These are phyloP conservation scores for Calocera viscosa DNA, from an alignment of 768 basidiomycete genomes.

Conservation along the genomic window DNA sequence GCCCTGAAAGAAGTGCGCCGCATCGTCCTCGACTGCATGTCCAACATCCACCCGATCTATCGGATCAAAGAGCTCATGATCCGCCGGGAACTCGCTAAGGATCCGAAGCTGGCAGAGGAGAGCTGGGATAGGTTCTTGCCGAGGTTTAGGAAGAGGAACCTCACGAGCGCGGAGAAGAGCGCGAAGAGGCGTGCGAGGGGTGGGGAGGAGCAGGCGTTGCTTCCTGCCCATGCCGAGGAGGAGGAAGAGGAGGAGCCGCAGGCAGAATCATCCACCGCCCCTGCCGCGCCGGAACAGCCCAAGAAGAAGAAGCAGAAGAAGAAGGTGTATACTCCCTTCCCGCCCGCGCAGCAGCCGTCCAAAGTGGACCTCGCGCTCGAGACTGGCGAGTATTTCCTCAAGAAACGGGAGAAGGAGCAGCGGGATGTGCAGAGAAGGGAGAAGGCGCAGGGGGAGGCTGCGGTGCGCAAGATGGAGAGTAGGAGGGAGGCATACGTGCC, in stretches of 20 bases:
- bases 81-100: conserved; percentile 91
- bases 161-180: conserved; percentile 90
- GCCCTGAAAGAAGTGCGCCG: conserved; percentile 89
- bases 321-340: conserved; percentile 98
- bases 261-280: neutral
- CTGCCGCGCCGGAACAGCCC: neutral
- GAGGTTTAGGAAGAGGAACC: conserved; percentile 83
- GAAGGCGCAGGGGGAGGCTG: conserved; percentile 77
- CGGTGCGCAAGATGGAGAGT: conserved; percentile 57
- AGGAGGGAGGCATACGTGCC: conserved; percentile 82
- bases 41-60: conserved; percentile 97
- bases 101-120: conserved; percentile 86
- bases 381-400: conserved; percentile 97
- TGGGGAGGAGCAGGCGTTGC: conserved; percentile 22
- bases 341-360: conserved; percentile 82
- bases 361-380: conserved; percentile 94
- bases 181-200: conserved; percentile 62
- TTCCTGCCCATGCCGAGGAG: neutral
- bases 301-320: conserved; percentile 49
- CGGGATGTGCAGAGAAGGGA: conserved; percentile 57
- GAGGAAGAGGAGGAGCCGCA: neutral
- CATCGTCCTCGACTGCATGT: conserved; percentile 98
- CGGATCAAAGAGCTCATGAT: conserved; percentile 99
- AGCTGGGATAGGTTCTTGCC: conserved; percentile 97
- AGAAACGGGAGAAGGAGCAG: conserved; percentile 70